phyloP scores from a whole-genome alignment of 495 filamentous ascomycete genomes.

The Penicillium alfredii region DNA sequence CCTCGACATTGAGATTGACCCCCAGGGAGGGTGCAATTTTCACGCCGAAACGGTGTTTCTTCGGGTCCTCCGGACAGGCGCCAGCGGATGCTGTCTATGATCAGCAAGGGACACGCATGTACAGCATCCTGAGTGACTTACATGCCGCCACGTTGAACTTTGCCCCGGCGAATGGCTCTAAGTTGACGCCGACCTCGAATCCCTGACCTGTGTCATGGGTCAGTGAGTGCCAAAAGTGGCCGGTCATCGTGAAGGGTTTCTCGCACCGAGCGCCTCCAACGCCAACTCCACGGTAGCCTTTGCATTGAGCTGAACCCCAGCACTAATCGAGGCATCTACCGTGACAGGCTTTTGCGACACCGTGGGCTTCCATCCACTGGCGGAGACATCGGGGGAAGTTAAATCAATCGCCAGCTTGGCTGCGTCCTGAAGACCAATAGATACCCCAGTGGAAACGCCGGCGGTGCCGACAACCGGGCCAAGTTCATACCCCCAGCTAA shows the following conservation, averaged over 20 bases:
- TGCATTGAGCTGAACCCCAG: conserved; percentile 17
- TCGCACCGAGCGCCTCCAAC: conserved; percentile 24
- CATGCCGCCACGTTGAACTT: conserved; percentile 19
- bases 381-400: conserved; percentile 18
- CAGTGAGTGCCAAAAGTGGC: not conserved
- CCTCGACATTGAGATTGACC: conserved; percentile 12
- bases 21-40: conserved; percentile 13
- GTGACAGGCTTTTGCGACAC: conserved; percentile 16
- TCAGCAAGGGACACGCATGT: conserved; percentile 2
- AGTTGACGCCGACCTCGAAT: conserved; percentile 27
- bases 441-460: conserved; percentile 19
- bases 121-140: conserved; percentile 9
- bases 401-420: conserved; percentile 28
- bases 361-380: conserved; percentile 27
- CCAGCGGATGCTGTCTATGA: conserved; percentile 11
- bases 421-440: conserved; percentile 16
- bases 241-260: conserved; percentile 2
- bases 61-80: conserved; percentile 6
- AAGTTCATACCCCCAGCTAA: conserved; percentile 21
- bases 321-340: conserved; percentile 24
- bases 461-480: conserved; percentile 24
- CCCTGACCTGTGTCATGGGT: conserved; percentile 19
- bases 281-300: conserved; percentile 24
- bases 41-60: conserved; percentile 12
- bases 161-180: conserved; percentile 27